Conservation (phyloP, 2,329 filamentous ascomycete genomes). For the Hypoxylon sp. region DNA sequence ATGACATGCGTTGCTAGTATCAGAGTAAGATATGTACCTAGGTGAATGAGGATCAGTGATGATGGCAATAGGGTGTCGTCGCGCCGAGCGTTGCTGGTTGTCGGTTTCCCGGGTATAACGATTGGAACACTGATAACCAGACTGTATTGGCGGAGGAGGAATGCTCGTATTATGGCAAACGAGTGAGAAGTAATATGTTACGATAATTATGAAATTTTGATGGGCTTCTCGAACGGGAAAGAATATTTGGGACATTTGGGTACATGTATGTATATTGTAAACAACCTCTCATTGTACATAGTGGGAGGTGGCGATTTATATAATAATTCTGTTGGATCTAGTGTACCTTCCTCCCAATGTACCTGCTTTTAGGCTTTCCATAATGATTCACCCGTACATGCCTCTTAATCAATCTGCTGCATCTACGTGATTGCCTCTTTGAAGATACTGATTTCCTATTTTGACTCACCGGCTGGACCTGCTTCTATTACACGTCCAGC, state of each 20-base stretch:
- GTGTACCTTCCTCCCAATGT: background rate
- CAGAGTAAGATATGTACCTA: too few species aligned
- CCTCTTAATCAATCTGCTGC: conserved; percentile 24
- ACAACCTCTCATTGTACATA: background rate
- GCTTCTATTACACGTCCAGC: conserved; percentile 66
- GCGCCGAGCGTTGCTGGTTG: background rate
- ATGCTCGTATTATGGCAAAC: background rate
- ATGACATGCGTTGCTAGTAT: background rate
- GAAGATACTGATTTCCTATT: background rate
- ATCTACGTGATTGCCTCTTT: background rate
- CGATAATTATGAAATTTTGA: background rate
- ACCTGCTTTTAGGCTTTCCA: background rate
- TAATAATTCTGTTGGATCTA: background rate
- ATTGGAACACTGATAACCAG: background rate
- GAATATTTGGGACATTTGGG: background rate
- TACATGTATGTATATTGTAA: background rate
- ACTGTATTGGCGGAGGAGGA: background rate
- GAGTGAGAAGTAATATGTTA: background rate
- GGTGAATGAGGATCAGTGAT: background rate
- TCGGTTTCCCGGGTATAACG: background rate
- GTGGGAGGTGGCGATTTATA: background rate
- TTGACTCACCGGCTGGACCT: conserved; percentile 56
- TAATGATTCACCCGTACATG: background rate
- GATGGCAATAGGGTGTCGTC: background rate
- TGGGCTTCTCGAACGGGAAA: background rate